Conservation (phyloP, 169 alveolate species). For the Cryptosporidium sp. region DNA sequence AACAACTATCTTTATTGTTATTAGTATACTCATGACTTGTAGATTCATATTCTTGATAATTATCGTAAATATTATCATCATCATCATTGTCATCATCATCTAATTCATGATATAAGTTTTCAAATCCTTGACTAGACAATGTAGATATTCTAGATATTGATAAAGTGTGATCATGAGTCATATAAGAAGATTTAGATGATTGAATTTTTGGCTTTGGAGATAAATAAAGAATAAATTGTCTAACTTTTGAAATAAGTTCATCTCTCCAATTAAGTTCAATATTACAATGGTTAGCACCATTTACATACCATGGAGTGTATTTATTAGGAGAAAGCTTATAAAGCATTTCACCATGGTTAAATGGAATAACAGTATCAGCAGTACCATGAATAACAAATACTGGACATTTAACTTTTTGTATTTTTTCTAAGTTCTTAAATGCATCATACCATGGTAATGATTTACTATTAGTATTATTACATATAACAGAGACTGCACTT, state of each 20-base stretch:
- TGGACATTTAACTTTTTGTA: slow-evolving; percentile 81
- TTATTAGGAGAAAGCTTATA: slow-evolving; percentile 40
- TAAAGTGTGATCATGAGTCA: neutral
- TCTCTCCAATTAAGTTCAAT: slow-evolving; percentile 62
- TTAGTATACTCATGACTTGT: neutral
- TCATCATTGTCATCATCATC: slow-evolving; percentile 23
- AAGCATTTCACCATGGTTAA: slow-evolving; percentile 78
- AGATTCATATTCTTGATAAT: neutral
- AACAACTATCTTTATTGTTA: neutral
- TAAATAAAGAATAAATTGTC: slow-evolving; percentile 5
- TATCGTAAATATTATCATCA: neutral
- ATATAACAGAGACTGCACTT: slow-evolving; percentile 80
- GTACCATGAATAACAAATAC: slow-evolving; percentile 84
- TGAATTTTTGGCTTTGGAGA: slow-evolving; percentile 5
- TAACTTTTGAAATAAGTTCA: slow-evolving; percentile 31
- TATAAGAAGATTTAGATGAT: neutral
- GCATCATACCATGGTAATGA: slow-evolving; percentile 81
- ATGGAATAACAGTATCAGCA: slow-evolving; percentile 79
- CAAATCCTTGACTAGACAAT: slow-evolving; percentile 57
- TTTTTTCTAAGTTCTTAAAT: slow-evolving; percentile 81
- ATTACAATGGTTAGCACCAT: slow-evolving; percentile 68
- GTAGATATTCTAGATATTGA: slow-evolving; percentile 63
- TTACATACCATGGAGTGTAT: slow-evolving; percentile 69
- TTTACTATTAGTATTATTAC: slow-evolving; percentile 31
- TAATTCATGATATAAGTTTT: slow-evolving; percentile 1